Conservation (phyloP, 306 rosid species). For the Fagus sylvatica region DNA sequence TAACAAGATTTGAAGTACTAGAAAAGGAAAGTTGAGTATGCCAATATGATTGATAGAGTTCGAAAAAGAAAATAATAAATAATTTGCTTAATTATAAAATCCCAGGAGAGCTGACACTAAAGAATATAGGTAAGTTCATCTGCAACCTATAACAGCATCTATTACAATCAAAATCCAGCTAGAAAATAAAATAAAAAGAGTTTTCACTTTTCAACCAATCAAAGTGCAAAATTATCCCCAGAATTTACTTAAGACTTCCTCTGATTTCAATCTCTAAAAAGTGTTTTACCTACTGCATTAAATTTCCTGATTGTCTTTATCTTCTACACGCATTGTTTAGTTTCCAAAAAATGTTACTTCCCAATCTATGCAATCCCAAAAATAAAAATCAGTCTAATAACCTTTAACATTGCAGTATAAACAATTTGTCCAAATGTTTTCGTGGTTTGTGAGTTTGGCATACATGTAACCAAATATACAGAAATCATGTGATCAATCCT, state of each 20-base stretch:
- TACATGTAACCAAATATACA: neutral
- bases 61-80: neutral
- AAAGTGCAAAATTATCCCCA: neutral
- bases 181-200: neutral
- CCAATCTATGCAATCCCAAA: too few relatives aligned
- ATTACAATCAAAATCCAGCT: neutral
- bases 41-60: neutral
- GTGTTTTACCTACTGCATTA: neutral
- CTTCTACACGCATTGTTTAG: neutral
- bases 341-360: neutral
- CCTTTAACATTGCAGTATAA: too few relatives aligned
- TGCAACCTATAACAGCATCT: too few relatives aligned
- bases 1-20: conserved; percentile 33
- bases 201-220: neutral
- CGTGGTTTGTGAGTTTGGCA: neutral
- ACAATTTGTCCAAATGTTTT: neutral
- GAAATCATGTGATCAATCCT: neutral
- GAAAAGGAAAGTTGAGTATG: conserved; percentile 12
- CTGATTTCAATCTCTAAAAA: neutral
- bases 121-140: too few relatives aligned
- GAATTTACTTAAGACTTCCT: neutral
- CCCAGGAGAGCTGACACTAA: too few relatives aligned
- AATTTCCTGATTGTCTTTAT: neutral
- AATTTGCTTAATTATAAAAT: neutral
- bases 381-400: too few relatives aligned